Conservation (phyloP, 2,329 filamentous ascomycete species). For the Aureobasidium sp. region DNA sequence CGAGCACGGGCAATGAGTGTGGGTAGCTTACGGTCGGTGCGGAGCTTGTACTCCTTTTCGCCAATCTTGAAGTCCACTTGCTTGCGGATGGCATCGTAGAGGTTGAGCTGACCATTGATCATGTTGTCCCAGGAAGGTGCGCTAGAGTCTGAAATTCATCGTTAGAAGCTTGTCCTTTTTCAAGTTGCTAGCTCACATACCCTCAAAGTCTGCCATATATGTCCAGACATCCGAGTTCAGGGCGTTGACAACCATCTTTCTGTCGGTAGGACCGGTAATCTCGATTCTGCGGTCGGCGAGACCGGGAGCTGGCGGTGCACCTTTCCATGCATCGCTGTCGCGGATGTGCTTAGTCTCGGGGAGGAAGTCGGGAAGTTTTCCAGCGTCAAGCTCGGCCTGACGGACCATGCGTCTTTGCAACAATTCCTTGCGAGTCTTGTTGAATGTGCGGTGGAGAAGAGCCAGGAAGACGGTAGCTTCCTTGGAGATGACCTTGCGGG, state of each 20-base stretch:
- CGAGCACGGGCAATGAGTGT: slow-evolving; percentile 91
- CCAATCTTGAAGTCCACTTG: slow-evolving; percentile 96
- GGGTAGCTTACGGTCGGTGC: slow-evolving; percentile 75
- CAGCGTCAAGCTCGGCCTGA: slow-evolving; percentile 89
- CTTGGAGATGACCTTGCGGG: slow-evolving; percentile 86
- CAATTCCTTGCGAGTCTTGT: slow-evolving; percentile 75
- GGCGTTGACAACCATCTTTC: slow-evolving; percentile 99
- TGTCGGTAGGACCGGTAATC: slow-evolving; percentile 93
- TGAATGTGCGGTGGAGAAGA: slow-evolving; percentile 91
- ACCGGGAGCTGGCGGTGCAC: slow-evolving; percentile 81
- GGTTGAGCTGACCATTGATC: slow-evolving; percentile 95
- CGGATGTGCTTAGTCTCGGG: slow-evolving; percentile 93
- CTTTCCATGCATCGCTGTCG: slow-evolving; percentile 89
- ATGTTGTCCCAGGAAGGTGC: slow-evolving; percentile 99
- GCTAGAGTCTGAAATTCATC: slow-evolving; percentile 60
- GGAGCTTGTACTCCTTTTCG: slow-evolving; percentile 93
- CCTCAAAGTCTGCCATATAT: slow-evolving; percentile 99
- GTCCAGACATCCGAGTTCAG: slow-evolving; percentile 95
- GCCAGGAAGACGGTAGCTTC: slow-evolving; percentile 87
- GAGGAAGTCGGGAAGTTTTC: slow-evolving; percentile 82
- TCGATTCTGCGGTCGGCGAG: slow-evolving; percentile 89
- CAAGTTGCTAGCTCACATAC: slow-evolving; percentile 40
- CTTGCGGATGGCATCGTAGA: slow-evolving; percentile 89
- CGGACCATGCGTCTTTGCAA: slow-evolving; percentile 78
- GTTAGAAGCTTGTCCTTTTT: slow-evolving; percentile 1